Evolutionary conservation across 352 stramenopile genomes (phyloP), one percentile per base, ranked within the genome.

Genomic region (Aphanomyces astaci): DNA sequence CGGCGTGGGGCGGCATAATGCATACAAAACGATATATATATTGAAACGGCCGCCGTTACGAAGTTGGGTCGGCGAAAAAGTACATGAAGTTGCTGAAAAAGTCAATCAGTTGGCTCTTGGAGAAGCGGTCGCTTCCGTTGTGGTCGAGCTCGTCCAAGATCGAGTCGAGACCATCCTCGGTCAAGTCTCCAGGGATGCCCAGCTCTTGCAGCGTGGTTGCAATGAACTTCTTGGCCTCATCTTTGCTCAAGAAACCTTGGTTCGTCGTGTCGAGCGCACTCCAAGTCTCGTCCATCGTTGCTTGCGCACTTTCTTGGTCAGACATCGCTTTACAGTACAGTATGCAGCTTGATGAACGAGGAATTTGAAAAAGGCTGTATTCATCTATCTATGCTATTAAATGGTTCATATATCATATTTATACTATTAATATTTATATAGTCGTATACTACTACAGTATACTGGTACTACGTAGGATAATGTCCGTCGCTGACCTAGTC

Each of bases 11-110:
- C n/a, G 51, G 19, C 22, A 22, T 17, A 19, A 36, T 19, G 51
- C n/a, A 1, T 10, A 55, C n/a, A 55, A 30, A 55, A 49, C 40
- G 40, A 49, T n/a, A 30, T n/a, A 30, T 55, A 11, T 11, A 30
- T 15, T 31, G 22, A 30, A 30, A 55, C n/a, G n/a, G n/a, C 7
- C n/a, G n/a, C n/a, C 1, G 48, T 55, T 31, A 55, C 48, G n/a
- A 15, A 10, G n/a, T 24, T 25, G 30, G 7, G 24, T 32, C 51
- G 11, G 24, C 30, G 51, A 59, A 59, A 25, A 65, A 65, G 40
- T 46, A n/a, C 56, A 65, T 65, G 30, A 65, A 65, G 56, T 46
- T 65, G 25, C 56, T 65, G 27, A 65, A 65, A 27, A 65, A 65
- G 33, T 46, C 56, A 19, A 65, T 48, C 7, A 65, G 46, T 19